Conservation (phyloP, 257 asterid genomes). For the Solanum phureja region DNA sequence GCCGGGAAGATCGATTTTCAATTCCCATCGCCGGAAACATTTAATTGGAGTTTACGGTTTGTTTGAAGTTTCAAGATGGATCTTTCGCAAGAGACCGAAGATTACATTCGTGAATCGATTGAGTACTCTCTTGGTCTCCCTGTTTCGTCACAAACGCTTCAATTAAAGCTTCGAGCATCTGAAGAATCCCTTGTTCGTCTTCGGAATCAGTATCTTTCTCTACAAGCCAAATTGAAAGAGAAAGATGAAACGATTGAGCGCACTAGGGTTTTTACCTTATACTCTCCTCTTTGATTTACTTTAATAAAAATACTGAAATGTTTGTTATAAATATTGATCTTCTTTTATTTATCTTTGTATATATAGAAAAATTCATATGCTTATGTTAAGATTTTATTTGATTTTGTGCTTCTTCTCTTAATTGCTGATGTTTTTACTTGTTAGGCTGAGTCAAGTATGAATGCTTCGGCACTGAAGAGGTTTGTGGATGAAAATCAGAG, state of each 20-base stretch:
- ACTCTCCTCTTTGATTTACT: not conserved
- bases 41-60: not conserved
- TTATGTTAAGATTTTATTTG: not conserved
- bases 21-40: not conserved
- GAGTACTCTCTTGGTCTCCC: slow-evolving; percentile 65
- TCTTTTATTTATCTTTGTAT: not conserved
- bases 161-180: slow-evolving; percentile 54
- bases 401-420: not conserved
- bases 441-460: slow-evolving; percentile 86
- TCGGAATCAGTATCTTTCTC: slow-evolving; percentile 36
- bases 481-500: slow-evolving; percentile 93
- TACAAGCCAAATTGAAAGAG: slow-evolving; percentile 59
- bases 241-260: slow-evolving; percentile 59
- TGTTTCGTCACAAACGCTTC: slow-evolving; percentile 48
- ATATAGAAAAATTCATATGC: not conserved
- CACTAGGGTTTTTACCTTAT: slow-evolving; percentile 45
- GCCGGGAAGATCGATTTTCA: not conserved
- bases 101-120: slow-evolving; percentile 71
- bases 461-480: slow-evolving; percentile 82
- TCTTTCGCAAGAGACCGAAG: slow-evolving; percentile 62
- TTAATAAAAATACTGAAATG: not conserved
- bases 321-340: not conserved
- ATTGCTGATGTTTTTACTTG: not conserved
- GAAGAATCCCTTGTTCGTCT: slow-evolving; percentile 44
- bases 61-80: slow-evolving; percentile 33